These are phyloP conservation scores for Nemania serpens DNA, from an alignment of 2,329 filamentous ascomycete genomes.

Conservation along the genomic window DNA sequence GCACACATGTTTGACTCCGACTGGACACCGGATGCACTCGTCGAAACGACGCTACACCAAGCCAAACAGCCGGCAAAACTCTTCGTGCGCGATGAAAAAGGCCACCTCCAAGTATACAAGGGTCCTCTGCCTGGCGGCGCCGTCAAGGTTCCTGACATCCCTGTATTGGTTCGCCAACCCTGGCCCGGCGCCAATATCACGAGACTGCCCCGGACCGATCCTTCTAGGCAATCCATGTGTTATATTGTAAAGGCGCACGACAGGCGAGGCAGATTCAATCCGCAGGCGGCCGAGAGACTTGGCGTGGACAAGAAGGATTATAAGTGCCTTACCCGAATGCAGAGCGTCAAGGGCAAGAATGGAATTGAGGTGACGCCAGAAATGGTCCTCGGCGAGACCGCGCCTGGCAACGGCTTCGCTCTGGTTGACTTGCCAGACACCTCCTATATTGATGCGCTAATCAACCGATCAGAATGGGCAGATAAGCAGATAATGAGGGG, in stretches of 20 bases:
- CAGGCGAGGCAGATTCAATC: slow-evolving; percentile 80
- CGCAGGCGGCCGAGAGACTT: slow-evolving; percentile 64
- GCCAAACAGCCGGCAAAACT: slow-evolving; percentile 71
- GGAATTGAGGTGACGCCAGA: slow-evolving; percentile 78
- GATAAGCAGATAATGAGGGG: slow-evolving; percentile 67
- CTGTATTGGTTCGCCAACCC: slow-evolving; percentile 73
- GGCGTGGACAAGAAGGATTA: slow-evolving; percentile 66
- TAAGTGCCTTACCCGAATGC: slow-evolving; percentile 63
- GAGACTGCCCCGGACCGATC: slow-evolving; percentile 69
- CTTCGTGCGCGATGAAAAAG: slow-evolving; percentile 68
- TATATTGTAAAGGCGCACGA: slow-evolving; percentile 83
- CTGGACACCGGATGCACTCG: slow-evolving; percentile 73
- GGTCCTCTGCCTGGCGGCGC: slow-evolving; percentile 66
- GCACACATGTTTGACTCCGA: slow-evolving; percentile 77
- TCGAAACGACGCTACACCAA: slow-evolving; percentile 67
- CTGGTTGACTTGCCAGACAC: slow-evolving; percentile 77
- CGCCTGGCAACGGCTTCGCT: slow-evolving; percentile 74
- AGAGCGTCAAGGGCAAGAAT: slow-evolving; percentile 65
- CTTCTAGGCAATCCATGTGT: slow-evolving; percentile 72
- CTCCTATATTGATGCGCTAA: slow-evolving; percentile 71
- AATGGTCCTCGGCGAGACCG: slow-evolving; percentile 76
- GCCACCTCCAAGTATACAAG: slow-evolving; percentile 69
- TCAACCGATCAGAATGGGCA: slow-evolving; percentile 74
- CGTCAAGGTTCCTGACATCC: slow-evolving; percentile 63
- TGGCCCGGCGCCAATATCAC: slow-evolving; percentile 75